Evolutionary conservation across 805 yeast genomes (phyloP).

Genomic region (Yarrowia porcina): DNA sequence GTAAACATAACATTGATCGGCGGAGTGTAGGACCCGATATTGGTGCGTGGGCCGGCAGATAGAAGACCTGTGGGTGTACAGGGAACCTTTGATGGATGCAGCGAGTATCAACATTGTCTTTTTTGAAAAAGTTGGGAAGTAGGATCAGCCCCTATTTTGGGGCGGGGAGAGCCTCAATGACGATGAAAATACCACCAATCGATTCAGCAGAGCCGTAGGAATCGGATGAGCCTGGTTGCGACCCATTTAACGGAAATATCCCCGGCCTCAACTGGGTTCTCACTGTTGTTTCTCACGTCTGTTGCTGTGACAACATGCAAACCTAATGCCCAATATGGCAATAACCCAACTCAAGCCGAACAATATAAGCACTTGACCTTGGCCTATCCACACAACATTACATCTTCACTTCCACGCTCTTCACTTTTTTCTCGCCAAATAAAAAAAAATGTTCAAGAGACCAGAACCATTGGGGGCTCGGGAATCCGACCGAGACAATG

Average conservation of each 20-base stretch:
- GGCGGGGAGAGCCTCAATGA: not conserved
- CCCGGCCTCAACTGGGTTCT: not conserved
- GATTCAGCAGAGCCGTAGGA: not conserved
- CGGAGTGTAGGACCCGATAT: not conserved
- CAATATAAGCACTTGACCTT: constrained; percentile 12
- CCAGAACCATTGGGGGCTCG: constrained; percentile 13
- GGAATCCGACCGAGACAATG: constrained; percentile 16
- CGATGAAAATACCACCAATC: too few relatives aligned
- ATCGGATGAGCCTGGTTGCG: not conserved
- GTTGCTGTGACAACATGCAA: constrained; percentile 15
- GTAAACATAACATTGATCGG: constrained; percentile 19
- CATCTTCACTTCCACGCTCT: too few relatives aligned
- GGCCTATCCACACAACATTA: not conserved
- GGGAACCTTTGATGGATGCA: not conserved
- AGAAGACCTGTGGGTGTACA: not conserved
- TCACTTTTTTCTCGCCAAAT: too few relatives aligned
- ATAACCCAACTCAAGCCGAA: constrained; percentile 18
- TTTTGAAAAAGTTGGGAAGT: not conserved
- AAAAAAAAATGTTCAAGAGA: constrained; percentile 11
- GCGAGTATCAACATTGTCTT: not conserved
- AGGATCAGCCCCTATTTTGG: not conserved
- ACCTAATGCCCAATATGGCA: constrained; percentile 18
- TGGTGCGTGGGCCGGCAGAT: not conserved
- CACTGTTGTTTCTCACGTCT: not conserved
- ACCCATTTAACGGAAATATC: not conserved